Conservation (phyloP, 495 filamentous ascomycete species). For the Penicillium verhagenii region DNA sequence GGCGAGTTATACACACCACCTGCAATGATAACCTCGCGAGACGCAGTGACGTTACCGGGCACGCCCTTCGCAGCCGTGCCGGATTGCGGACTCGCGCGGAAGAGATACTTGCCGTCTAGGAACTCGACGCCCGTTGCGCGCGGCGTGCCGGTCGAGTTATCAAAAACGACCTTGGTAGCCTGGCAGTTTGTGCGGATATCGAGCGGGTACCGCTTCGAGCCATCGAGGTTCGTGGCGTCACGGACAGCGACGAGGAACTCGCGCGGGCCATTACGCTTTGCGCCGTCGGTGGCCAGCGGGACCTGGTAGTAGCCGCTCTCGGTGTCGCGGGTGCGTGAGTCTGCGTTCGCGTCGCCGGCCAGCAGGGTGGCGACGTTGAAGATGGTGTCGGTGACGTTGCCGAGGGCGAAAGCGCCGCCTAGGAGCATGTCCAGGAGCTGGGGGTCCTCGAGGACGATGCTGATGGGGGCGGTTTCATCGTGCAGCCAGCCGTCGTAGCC, state of each 20-base stretch:
- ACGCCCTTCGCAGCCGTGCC: slow-evolving; percentile 30
- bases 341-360: slow-evolving; percentile 52
- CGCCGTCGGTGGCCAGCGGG: slow-evolving; percentile 47
- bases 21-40: slow-evolving; percentile 58
- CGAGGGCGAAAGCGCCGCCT: slow-evolving; percentile 52
- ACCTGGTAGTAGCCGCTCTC: slow-evolving; percentile 51
- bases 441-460: slow-evolving; percentile 47
- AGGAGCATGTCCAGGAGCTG: slow-evolving; percentile 51
- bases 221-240: slow-evolving; percentile 49
- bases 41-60: slow-evolving; percentile 46
- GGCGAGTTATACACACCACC: slow-evolving; percentile 63
- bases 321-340: slow-evolving; percentile 36
- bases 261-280: slow-evolving; percentile 49
- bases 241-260: slow-evolving; percentile 54
- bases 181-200: slow-evolving; percentile 59
- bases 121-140: slow-evolving; percentile 63
- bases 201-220: slow-evolving; percentile 54
- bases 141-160: slow-evolving; percentile 40
- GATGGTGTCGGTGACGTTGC: slow-evolving; percentile 39
- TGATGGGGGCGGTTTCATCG: slow-evolving; percentile 47
- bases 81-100: slow-evolving; percentile 54
- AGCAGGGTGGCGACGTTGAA: slow-evolving; percentile 45
- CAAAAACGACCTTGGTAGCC: slow-evolving; percentile 60
- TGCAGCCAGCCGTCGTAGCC: slow-evolving; percentile 59
- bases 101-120: slow-evolving; percentile 57